Percentiles rank a stretch among this genome's conserved stretches.
Conservation (phyloP, 768 basidiomycete genomes). For the Auricularia cornea region DNA sequence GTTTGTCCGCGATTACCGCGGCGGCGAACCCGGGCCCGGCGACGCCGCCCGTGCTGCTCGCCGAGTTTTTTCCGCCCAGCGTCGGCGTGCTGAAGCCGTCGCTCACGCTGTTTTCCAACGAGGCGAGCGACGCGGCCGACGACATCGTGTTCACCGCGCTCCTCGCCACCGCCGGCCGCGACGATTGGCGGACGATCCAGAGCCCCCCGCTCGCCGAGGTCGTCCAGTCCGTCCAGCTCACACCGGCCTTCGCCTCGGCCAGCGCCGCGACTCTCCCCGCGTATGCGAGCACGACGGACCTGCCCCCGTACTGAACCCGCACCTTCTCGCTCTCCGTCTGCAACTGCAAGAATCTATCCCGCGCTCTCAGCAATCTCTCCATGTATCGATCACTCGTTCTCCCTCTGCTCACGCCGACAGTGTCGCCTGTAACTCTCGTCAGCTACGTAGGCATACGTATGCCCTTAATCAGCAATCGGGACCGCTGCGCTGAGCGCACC, state of each 20-base stretch:
- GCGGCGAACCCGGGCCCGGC: neutral
- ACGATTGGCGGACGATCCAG: neutral
- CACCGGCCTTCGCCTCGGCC: neutral
- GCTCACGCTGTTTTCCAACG: neutral
- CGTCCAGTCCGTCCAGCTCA: neutral
- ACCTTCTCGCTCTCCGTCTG: too few species aligned
- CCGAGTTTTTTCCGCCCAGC: neutral
- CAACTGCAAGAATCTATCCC: too few species aligned
- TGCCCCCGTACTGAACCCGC: neutral
- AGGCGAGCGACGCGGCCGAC: neutral
- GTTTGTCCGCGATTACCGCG: neutral
- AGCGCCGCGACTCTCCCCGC: neutral
- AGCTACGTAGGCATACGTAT: too few species aligned
- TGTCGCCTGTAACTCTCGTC: too few species aligned
- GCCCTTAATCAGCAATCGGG: too few species aligned
- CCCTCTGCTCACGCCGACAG: too few species aligned
- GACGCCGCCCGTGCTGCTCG: neutral
- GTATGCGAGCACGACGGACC: neutral
- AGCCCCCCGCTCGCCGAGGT: neutral
- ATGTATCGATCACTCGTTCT: too few species aligned
- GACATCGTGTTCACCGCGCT: neutral
- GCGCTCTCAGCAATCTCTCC: too few species aligned
- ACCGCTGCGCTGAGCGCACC: too few species aligned
- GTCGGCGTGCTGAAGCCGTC: neutral
- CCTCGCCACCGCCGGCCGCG: neutral